phyloP scores from a whole-genome alignment of 768 basidiomycete species.

The Boletus rufocinnamomeus region DNA sequence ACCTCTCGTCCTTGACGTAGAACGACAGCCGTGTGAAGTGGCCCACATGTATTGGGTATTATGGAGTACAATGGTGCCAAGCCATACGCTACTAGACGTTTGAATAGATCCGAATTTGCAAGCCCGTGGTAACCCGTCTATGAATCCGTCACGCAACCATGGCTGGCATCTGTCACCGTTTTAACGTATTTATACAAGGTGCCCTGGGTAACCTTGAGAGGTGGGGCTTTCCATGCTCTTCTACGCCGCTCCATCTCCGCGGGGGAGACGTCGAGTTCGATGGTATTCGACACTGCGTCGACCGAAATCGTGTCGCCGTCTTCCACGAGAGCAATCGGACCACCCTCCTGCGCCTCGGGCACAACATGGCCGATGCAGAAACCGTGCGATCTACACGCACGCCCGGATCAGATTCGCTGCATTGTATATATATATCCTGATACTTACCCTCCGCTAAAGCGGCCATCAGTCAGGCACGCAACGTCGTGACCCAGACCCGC shows the following conservation, averaged over 20 bases:
- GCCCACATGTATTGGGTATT: constrained; percentile 5
- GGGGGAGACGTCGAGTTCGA: constrained; percentile 73
- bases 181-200: constrained; percentile 90
- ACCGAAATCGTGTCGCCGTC: constrained; percentile 89
- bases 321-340: constrained; percentile 86
- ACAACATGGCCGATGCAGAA: constrained; percentile 98
- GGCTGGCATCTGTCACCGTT: constrained; percentile 86
- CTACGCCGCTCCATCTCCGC: constrained; percentile 78
- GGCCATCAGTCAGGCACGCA: constrained; percentile 95
- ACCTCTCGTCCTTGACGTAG: constrained; percentile 29
- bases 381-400: constrained; percentile 75
- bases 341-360: constrained; percentile 93
- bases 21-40: constrained; percentile 19
- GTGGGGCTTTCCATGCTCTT: constrained; percentile 77
- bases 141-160: constrained; percentile 89
- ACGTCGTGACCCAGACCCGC: constrained; percentile 96
- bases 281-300: constrained; percentile 84
- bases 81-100: constrained; percentile 10
- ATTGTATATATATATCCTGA: constrained; percentile 15
- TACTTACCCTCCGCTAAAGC: constrained; percentile 95
- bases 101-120: constrained; percentile 10
- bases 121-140: constrained; percentile 37
- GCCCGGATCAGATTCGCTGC: constrained; percentile 18
- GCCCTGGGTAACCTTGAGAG: constrained; percentile 80
- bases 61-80: constrained; percentile 1